Base-by-base conservation (phyloP, 1,139 yeast genomes). In the Debaryomyces sp. region DNA sequence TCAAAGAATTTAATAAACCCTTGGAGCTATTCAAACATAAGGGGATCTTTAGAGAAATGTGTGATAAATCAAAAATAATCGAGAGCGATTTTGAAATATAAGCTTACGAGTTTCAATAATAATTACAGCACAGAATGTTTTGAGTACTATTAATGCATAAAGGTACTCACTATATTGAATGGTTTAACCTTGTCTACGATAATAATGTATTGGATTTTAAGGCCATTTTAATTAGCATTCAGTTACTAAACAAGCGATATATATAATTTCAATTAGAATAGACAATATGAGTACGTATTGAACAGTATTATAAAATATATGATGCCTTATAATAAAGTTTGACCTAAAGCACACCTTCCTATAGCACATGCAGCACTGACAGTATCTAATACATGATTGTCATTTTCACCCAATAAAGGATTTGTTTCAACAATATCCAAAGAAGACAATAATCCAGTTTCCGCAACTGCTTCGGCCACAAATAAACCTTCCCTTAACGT, bases 391-490 rank as follows among this genome's bases (percentile, higher is more conserved):
- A 89, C 84, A 59, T 90, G 95, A 48, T 76, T 74, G 54, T 89
- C 96, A 50, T 81, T 78, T 32, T 82, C 84, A n/a, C 95, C 97
- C 59, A 94, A 78, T 52, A 83, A 80, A 44, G 99, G 99, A 71
- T 94, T 94, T 56, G 92, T 88, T 70, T 94, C 99, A 32, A 94
- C 98, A 45, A 94, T 82, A 66, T 94, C 99, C 70, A 94, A 74
- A 18, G 96, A 92, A 13, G 86, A 85, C 56, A 94, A 81, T 58
- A 86, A 82, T 27, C 97, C 97, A 35, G 96, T 82, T 62, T 84
- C 90, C 9, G 97, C 97, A 40, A 92, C 75, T 55, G 95, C 95
- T 71, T 94, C 99, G 52, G 94, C 95, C 48, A 94, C 72, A 66
- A 87, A 94, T 64, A 95, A 80, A 43, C 97, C 98, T 71, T 94